Evolutionary conservation across 2,329 filamentous ascomycete genomes (phyloP).

Genomic region (Colletotrichum eremochloae): DNA sequence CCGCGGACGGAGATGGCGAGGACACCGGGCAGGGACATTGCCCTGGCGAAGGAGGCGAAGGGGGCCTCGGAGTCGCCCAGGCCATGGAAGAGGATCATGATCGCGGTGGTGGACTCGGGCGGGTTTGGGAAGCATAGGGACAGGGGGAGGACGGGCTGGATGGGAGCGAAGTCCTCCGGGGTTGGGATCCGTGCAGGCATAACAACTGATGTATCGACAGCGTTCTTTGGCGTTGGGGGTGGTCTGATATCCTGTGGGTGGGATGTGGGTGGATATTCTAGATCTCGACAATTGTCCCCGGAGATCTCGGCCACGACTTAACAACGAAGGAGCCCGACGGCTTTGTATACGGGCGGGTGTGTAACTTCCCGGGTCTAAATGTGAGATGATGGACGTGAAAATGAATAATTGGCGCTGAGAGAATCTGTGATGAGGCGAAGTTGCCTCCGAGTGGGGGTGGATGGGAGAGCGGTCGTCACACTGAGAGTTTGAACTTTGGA

Average conservation of each 20-base stretch:
- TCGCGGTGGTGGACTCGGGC: slow-evolving; percentile 75
- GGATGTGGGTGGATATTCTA: background rate
- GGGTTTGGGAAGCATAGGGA: slow-evolving; percentile 65
- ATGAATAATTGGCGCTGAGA: background rate
- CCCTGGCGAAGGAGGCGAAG: slow-evolving; percentile 77
- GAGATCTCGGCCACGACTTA: background rate
- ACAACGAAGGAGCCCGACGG: background rate
- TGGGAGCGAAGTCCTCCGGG: slow-evolving; percentile 62
- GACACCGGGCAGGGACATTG: slow-evolving; percentile 81
- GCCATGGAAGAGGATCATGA: slow-evolving; percentile 87
- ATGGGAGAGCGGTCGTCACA: background rate
- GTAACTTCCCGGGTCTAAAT: no score
- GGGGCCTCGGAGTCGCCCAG: slow-evolving; percentile 80
- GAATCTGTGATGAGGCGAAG: slow-evolving; percentile 22
- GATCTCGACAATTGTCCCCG: background rate
- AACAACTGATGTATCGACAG: background rate
- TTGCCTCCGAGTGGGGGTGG: slow-evolving; percentile 31
- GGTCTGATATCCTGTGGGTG: background rate
- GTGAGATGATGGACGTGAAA: background rate
- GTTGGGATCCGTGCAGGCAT: slow-evolving; percentile 66
- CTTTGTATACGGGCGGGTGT: background rate
- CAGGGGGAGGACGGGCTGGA: slow-evolving; percentile 57
- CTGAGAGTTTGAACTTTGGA: slow-evolving; percentile 16
- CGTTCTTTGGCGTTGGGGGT: background rate
- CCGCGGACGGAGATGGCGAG: slow-evolving; percentile 81